Conservation (phyloP, 2,329 filamentous ascomycete species). For the Fusarium napiforme region DNA sequence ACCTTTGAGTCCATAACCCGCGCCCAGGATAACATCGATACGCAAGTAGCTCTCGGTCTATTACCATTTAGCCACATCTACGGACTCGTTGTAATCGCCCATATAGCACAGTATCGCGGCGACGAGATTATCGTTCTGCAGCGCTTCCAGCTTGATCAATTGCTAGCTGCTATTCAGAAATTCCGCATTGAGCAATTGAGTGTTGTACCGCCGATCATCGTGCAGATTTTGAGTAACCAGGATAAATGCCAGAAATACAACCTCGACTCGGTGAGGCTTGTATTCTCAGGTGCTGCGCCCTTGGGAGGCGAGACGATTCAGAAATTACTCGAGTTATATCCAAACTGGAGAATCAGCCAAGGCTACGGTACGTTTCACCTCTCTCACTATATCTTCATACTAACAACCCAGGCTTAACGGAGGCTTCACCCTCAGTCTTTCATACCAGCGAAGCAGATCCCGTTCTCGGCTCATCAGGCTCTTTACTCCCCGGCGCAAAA, state of each 20-base stretch:
- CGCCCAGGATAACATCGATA: constrained; percentile 52
- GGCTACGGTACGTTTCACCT: constrained; percentile 78
- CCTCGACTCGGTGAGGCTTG: constrained; percentile 22
- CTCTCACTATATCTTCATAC: too few relatives aligned
- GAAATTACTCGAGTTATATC: constrained; percentile 70
- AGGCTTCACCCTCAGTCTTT: constrained; percentile 75
- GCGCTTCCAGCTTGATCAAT: constrained; percentile 76
- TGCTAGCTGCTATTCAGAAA: constrained; percentile 53
- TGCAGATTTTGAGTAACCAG: constrained; percentile 15
- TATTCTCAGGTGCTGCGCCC: constrained; percentile 67
- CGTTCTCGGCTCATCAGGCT: constrained; percentile 76
- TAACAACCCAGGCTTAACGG: constrained; percentile 69
- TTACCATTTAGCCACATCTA: constrained; percentile 87
- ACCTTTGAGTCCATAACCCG: constrained; percentile 53
- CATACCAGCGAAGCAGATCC: constrained; percentile 68
- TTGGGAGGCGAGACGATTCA: constrained; percentile 75
- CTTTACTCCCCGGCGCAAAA: constrained; percentile 70
- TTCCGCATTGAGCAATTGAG: constrained; percentile 34
- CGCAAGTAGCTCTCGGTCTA: constrained; percentile 68
- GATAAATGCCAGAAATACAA: constrained; percentile 27
- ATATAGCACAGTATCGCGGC: constrained; percentile 74
- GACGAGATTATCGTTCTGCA: constrained; percentile 78
- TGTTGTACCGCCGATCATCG: constrained; percentile 32
- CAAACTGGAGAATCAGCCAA: constrained; percentile 73
- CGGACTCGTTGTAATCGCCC: constrained; percentile 76